phyloP scores from a whole-genome alignment of 2,329 filamentous ascomycete species.

The Sporothrix pseudoabietina region DNA sequence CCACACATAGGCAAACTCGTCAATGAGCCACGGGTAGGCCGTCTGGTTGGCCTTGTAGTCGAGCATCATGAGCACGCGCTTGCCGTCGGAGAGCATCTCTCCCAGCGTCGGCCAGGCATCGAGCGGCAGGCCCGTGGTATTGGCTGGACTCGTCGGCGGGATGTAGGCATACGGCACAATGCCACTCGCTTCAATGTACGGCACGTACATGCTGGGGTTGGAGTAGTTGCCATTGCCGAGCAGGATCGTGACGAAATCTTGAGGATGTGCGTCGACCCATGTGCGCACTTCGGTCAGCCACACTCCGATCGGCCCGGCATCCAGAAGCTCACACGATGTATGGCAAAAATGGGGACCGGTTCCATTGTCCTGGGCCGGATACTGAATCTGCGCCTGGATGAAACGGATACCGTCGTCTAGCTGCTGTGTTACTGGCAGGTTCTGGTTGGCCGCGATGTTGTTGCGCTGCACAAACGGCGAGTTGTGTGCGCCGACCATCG shows the following conservation, averaged over 20 bases:
- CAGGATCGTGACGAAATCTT: conserved; percentile 84
- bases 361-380: conserved; percentile 48
- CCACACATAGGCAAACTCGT: conserved; percentile 87
- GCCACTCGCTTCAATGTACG: conserved; percentile 70
- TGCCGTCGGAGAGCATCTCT: conserved; percentile 69
- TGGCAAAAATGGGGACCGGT: conserved; percentile 75
- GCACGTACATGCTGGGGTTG: conserved; percentile 62
- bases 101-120: conserved; percentile 82
- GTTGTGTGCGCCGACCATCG: conserved; percentile 77
- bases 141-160: conserved; percentile 51
- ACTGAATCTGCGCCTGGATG: conserved; percentile 66
- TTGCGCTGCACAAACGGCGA: conserved; percentile 72
- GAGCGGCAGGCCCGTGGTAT: conserved; percentile 60
- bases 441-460: conserved; percentile 77
- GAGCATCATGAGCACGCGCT: conserved; percentile 78
- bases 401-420: conserved; percentile 75
- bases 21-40: conserved; percentile 78
- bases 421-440: conserved; percentile 66
- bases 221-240: conserved; percentile 82
- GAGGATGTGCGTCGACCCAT: conserved; percentile 78
- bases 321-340: conserved; percentile 76
- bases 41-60: conserved; percentile 83
- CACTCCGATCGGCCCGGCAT: conserved; percentile 74
- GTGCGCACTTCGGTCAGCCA: conserved; percentile 69
- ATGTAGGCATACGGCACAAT: conserved; percentile 73